Evolutionary conservation across 192 early-diverging fungal genomes (phyloP).

Genomic region (Dispira simplex): DNA sequence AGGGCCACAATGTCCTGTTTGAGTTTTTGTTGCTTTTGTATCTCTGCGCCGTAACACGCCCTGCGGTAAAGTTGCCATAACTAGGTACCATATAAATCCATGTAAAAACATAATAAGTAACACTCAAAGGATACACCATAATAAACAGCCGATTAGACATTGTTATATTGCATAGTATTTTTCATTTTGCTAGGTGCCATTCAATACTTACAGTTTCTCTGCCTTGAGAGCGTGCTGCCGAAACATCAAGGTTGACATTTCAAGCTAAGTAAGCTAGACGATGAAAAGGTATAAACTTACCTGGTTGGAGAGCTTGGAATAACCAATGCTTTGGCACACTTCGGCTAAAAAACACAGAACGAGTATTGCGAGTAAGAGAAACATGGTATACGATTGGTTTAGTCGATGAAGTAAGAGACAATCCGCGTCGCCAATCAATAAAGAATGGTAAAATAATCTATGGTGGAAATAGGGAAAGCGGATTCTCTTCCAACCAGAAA

Average conservation of each 20-base stretch:
- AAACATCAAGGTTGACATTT: not conserved
- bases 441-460: too few relatives aligned
- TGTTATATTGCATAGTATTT: not conserved
- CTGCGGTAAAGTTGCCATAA: conserved; percentile 4
- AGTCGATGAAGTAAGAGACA: too few relatives aligned
- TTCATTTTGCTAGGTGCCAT: not conserved
- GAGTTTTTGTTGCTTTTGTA: conserved; percentile 34
- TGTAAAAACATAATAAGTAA: not conserved
- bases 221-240: not conserved
- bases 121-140: not conserved
- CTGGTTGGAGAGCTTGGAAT: conserved; percentile 4
- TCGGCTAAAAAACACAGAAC: not conserved
- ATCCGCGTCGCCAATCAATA: too few relatives aligned
- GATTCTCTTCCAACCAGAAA: too few relatives aligned
- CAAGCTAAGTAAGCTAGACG: not conserved
- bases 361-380: conserved; percentile 2
- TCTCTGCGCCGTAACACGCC: conserved; percentile 11
- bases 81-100: not conserved
- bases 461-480: too few relatives aligned
- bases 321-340: conserved; percentile 11
- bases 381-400: not conserved
- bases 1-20: conserved; percentile 42
- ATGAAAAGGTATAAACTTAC: not conserved
- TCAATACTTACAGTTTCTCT: not conserved
- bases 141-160: not conserved